These are phyloP conservation scores for Alternaria sp. DNA, from an alignment of 2,329 filamentous ascomycete genomes.

Conservation along the genomic window DNA sequence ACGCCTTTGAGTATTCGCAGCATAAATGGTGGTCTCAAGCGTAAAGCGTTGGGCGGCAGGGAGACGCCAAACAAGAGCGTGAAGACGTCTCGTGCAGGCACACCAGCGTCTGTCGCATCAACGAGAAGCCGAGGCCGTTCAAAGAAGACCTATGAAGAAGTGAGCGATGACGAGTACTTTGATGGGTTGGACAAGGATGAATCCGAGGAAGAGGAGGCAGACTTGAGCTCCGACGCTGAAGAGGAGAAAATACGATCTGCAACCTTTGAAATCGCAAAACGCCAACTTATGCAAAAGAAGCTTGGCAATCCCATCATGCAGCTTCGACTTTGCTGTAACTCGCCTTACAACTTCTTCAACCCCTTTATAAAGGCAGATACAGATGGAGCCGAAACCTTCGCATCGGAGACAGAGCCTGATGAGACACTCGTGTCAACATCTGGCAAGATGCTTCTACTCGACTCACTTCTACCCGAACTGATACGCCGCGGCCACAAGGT, in stretches of 20 bases:
- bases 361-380: constrained; percentile 70
- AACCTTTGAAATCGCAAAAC: constrained; percentile 80
- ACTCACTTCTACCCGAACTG: constrained; percentile 80
- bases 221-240: constrained; percentile 57
- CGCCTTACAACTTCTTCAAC: constrained; percentile 95
- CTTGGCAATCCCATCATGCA: constrained; percentile 94
- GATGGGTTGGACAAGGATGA: constrained; percentile 71
- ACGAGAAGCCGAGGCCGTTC: constrained; percentile 62
- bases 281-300: constrained; percentile 89
- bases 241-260: constrained; percentile 72
- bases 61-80: constrained; percentile 71
- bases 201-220: constrained; percentile 54
- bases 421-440: constrained; percentile 85
- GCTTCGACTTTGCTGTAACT: constrained; percentile 89
- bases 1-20: constrained; percentile 58
- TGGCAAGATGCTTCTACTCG: constrained; percentile 94
- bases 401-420: constrained; percentile 67
- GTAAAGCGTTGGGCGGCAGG: constrained; percentile 60
- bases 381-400: constrained; percentile 54
- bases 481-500: constrained; percentile 84
- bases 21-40: constrained; percentile 63
- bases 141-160: constrained; percentile 69
- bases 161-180: constrained; percentile 88
- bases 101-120: constrained; percentile 66
- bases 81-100: constrained; percentile 78